phyloP scores from a whole-genome alignment of 1,284 basidiomycete species.

The Moniliophthora roreri region DNA sequence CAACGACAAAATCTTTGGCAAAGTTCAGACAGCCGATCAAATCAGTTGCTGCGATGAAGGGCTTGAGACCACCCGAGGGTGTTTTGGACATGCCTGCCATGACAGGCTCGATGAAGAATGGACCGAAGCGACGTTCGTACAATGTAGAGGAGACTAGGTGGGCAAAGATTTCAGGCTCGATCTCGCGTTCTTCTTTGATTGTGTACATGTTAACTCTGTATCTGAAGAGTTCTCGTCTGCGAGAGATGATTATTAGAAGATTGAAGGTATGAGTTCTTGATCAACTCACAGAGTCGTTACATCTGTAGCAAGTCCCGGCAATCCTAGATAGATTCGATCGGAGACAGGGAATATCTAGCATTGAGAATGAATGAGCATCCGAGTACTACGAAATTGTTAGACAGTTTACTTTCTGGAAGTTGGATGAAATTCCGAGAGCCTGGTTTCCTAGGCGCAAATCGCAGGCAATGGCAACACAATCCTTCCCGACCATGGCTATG shows the following conservation, averaged over 20 bases:
- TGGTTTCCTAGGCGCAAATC: conserved; percentile 94
- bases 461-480: conserved; percentile 98
- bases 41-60: conserved; percentile 96
- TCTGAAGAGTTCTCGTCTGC: conserved; percentile 84
- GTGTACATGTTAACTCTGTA: conserved; percentile 99
- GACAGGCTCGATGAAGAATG: conserved; percentile 97
- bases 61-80: conserved; percentile 74
- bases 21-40: conserved; percentile 96
- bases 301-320: conserved; percentile 93
- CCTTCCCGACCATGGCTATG: conserved; percentile 98
- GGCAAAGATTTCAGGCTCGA: conserved; percentile 95
- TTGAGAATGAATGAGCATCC: conserved; percentile 6
- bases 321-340: conserved; percentile 89
- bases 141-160: conserved; percentile 97
- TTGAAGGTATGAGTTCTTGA: conserved; percentile 6
- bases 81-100: conserved; percentile 88
- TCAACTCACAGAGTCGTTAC: conserved; percentile 81
- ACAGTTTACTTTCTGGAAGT: conserved; percentile 86
- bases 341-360: conserved; percentile 90
- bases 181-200: conserved; percentile 98
- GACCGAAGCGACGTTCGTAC: conserved; percentile 95
- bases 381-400: not conserved
- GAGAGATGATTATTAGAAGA: conserved; percentile 11
- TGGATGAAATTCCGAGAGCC: conserved; percentile 84
- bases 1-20: conserved; percentile 96